A percentile compares a stretch with the other conserved stretches of the same genome.
These are phyloP conservation scores for Hyphopichia fennica DNA, from an alignment of 1,139 yeast species.

Conservation along the genomic window DNA sequence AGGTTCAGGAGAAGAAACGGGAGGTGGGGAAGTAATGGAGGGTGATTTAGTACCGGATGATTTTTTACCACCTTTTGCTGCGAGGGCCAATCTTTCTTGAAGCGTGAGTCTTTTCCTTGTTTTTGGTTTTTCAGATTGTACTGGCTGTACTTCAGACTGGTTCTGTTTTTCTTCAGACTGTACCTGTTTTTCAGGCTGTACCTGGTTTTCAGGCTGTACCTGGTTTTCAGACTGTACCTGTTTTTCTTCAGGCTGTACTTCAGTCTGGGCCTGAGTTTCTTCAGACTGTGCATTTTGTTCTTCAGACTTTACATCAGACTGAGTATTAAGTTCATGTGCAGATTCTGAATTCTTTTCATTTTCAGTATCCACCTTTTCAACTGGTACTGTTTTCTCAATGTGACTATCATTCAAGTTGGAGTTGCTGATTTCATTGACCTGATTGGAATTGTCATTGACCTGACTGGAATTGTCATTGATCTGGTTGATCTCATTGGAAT, in stretches of 20 bases:
- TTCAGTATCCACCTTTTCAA: too few species aligned
- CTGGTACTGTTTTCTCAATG: too few species aligned
- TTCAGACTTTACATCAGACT: too few species aligned
- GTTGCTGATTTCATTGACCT: too few species aligned
- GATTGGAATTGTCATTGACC: too few species aligned
- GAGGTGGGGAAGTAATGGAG: constrained; percentile 6
- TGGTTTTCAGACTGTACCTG: neutral
- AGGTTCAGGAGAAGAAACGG: constrained; percentile 4
- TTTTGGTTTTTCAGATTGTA: neutral
- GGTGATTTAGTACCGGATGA: constrained; percentile 8
- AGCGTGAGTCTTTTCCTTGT: constrained; percentile 57
- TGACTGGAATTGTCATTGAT: too few species aligned
- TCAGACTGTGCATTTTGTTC: too few species aligned
- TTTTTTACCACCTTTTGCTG: constrained; percentile 56
- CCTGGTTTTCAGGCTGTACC: neutral
- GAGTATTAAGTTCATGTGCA: too few species aligned
- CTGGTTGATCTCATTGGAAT: too few species aligned
- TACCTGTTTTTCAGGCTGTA: neutral
- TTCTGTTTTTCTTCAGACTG: neutral
- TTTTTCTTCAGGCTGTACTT: neutral
- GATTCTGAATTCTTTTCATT: too few species aligned
- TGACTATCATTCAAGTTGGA: too few species aligned
- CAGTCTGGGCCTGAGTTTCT: neutral
- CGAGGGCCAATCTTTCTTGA: constrained; percentile 80
- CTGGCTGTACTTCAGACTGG: neutral